These are phyloP conservation scores for Phytophthora hybrid DNA, from an alignment of 352 stramenopile species.

Conservation along the genomic window DNA sequence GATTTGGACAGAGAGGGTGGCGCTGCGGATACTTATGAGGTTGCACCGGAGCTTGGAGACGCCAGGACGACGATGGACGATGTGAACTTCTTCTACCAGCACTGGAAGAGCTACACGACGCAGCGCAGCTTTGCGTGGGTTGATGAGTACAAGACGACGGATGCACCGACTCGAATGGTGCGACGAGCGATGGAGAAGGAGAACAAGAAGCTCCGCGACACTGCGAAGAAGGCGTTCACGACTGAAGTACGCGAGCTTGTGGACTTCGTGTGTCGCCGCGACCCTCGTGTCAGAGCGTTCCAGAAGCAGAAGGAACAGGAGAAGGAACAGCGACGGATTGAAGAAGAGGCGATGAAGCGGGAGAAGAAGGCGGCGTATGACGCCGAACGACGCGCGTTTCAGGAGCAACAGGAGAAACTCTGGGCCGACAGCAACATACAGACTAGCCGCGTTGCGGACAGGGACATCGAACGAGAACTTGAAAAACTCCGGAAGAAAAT, in stretches of 20 bases:
- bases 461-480: slow-evolving; percentile 72
- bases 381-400: slow-evolving; percentile 66
- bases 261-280: slow-evolving; percentile 84
- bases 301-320: slow-evolving; percentile 77
- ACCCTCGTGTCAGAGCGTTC: slow-evolving; percentile 73
- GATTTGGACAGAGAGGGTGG: slow-evolving; percentile 56
- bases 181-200: slow-evolving; percentile 89
- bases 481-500: slow-evolving; percentile 73
- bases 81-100: slow-evolving; percentile 78
- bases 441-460: slow-evolving; percentile 61
- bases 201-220: slow-evolving; percentile 88
- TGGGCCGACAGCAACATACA: slow-evolving; percentile 54
- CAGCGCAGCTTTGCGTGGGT: slow-evolving; percentile 81
- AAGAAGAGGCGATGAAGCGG: slow-evolving; percentile 63
- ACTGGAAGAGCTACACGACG: slow-evolving; percentile 82
- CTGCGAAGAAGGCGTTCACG: slow-evolving; percentile 79
- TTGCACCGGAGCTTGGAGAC: slow-evolving; percentile 63
- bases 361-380: slow-evolving; percentile 72
- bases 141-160: slow-evolving; percentile 86
- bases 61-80: slow-evolving; percentile 52
- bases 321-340: slow-evolving; percentile 51
- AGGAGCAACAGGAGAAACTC: slow-evolving; percentile 70
- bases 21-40: slow-evolving; percentile 9
- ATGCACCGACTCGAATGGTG: slow-evolving; percentile 80
- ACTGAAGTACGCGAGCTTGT: slow-evolving; percentile 83